Evolutionary conservation across 192 early-diverging fungal genomes (phyloP).

Genomic region (Umbelopsis sp.): DNA sequence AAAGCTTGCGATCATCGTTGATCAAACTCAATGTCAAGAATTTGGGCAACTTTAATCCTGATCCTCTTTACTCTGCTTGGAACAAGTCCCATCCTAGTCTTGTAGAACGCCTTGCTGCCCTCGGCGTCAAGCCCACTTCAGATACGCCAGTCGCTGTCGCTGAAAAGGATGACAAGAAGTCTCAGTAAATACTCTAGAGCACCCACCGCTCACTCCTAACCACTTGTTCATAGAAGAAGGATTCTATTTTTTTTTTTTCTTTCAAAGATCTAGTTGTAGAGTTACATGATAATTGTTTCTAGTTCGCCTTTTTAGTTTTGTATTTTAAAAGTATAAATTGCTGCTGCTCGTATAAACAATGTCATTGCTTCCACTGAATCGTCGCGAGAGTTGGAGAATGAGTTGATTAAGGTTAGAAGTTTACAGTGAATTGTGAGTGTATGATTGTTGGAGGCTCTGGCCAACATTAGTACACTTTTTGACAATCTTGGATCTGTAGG

Average conservation of each 20-base stretch:
- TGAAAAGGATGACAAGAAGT: slow-evolving; percentile 1
- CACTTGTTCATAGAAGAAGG: neutral
- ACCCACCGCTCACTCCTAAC: neutral
- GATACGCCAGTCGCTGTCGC: slow-evolving; percentile 15
- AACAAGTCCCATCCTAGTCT: slow-evolving; percentile 92
- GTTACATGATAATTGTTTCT: neutral
- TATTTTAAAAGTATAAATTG: neutral
- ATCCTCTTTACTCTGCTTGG: slow-evolving; percentile 87
- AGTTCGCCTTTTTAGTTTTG: neutral
- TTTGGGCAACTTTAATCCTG: slow-evolving; percentile 82
- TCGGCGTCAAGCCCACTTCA: slow-evolving; percentile 37
- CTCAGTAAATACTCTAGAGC: neutral
- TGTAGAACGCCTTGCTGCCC: slow-evolving; percentile 78
- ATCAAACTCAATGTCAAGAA: slow-evolving; percentile 94
- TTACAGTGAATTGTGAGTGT: too few species aligned
- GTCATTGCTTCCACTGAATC: too few species aligned
- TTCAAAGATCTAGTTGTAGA: neutral
- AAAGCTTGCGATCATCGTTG: slow-evolving; percentile 70
- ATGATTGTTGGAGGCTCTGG: too few species aligned
- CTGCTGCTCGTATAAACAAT: neutral
- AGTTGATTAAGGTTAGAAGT: too few species aligned
- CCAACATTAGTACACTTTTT: too few species aligned
- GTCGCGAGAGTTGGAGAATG: too few species aligned
- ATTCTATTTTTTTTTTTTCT: neutral
- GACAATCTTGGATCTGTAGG: too few species aligned